phyloP scores from a whole-genome alignment of 768 basidiomycete genomes.

The Lentinula sp. region DNA sequence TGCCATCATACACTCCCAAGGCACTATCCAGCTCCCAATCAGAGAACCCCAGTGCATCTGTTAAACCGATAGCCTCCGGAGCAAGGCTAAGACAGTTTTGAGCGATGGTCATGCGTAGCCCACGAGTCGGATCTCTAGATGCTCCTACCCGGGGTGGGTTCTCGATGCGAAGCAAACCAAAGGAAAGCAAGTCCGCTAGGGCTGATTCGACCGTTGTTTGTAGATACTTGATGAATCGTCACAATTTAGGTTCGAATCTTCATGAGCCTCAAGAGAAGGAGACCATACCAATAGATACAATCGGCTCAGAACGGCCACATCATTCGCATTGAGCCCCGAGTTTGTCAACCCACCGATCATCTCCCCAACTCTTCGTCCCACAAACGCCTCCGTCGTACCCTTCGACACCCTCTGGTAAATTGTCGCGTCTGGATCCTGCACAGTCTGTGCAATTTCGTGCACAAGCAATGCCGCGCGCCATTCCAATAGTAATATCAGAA shows the following conservation, averaged over 20 bases:
- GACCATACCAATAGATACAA: conserved; percentile 39
- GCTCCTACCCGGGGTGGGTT: conserved; percentile 2
- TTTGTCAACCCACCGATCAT: conserved; percentile 31
- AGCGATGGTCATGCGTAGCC: conserved; percentile 45
- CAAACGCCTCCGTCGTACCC: conserved; percentile 65
- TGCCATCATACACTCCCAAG: conserved; percentile 57
- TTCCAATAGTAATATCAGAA: conserved; percentile 47
- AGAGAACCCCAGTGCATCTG: conserved; percentile 67
- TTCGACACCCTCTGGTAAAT: conserved; percentile 52
- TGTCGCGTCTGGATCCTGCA: conserved; percentile 42
- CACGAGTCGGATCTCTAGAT: conserved; percentile 36
- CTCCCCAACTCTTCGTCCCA: conserved; percentile 47
- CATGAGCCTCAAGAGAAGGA: background rate
- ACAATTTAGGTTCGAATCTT: background rate
- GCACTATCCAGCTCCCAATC: conserved; percentile 75
- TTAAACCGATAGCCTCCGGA: conserved; percentile 61
- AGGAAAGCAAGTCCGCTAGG: conserved; percentile 55
- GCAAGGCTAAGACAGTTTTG: conserved; percentile 44
- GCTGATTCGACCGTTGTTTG: conserved; percentile 49
- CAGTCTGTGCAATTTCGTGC: conserved; percentile 31
- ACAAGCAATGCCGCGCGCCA: conserved; percentile 62
- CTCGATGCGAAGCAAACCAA: conserved; percentile 31
- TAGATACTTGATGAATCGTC: conserved; percentile 40
- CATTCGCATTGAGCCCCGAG: conserved; percentile 12
- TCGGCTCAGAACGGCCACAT: conserved; percentile 24